Evolutionary conservation across 1,284 basidiomycete genomes (phyloP).

Genomic region (Cryptococcus depauperatus): DNA sequence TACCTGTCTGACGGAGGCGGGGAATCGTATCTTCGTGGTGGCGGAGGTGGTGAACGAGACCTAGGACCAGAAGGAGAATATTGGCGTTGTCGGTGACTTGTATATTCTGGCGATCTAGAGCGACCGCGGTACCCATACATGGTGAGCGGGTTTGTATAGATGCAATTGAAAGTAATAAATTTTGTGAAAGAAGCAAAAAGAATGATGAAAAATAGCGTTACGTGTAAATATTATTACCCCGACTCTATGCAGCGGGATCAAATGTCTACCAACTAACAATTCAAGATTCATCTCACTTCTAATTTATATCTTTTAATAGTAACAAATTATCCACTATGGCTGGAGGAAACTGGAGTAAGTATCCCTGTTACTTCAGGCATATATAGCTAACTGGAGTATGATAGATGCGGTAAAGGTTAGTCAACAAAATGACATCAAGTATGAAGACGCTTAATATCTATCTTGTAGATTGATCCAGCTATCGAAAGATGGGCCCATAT

Average conservation of each 20-base stretch:
- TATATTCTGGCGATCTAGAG: conserved; percentile 16
- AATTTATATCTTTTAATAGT: neutral
- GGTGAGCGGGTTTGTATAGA: too few relatives aligned
- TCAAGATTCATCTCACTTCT: too few relatives aligned
- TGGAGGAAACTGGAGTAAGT: conserved; percentile 37
- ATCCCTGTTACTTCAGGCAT: too few relatives aligned
- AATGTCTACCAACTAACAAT: too few relatives aligned
- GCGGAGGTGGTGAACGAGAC: conserved; percentile 12
- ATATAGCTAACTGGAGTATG: too few relatives aligned
- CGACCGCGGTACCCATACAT: conserved; percentile 7
- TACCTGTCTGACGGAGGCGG: conserved; percentile 5
- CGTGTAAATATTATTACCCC: too few relatives aligned
- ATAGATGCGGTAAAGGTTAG: conserved; percentile 39
- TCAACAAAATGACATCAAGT: neutral
- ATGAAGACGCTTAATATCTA: neutral
- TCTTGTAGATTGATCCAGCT: conserved; percentile 60
- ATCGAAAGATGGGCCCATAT: conserved; percentile 70
- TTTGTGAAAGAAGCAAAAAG: too few relatives aligned
- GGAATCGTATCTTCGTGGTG: neutral
- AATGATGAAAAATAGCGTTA: too few relatives aligned
- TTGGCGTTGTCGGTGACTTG: conserved; percentile 12
- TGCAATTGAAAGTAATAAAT: too few relatives aligned
- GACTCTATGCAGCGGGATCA: too few relatives aligned
- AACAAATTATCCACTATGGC: conserved; percentile 27
- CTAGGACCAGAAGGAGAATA: conserved; percentile 34